phyloP scores from a whole-genome alignment of 495 filamentous ascomycete species.

The Penicillium canescens region DNA sequence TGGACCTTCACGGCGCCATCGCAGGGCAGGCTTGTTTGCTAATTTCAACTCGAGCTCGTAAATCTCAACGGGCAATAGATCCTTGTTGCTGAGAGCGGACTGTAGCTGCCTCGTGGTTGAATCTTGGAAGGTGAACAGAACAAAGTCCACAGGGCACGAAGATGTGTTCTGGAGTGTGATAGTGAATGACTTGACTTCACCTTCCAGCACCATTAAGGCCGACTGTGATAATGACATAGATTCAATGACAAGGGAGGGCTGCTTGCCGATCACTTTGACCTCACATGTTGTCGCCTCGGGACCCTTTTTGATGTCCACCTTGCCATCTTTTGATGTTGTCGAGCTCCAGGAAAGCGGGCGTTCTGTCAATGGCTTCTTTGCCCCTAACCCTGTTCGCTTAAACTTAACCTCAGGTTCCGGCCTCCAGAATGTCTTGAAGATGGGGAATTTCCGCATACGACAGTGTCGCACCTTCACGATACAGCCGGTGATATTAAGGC shows the following conservation, averaged over 20 bases:
- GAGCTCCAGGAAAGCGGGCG: slow-evolving; percentile 59
- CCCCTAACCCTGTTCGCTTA: slow-evolving; percentile 67
- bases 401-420: slow-evolving; percentile 70
- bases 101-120: slow-evolving; percentile 79
- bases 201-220: slow-evolving; percentile 88
- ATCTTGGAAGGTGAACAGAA: slow-evolving; percentile 86
- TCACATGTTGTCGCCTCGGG: slow-evolving; percentile 37
- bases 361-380: slow-evolving; percentile 54
- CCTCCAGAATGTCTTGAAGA: slow-evolving; percentile 75
- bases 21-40: slow-evolving; percentile 71
- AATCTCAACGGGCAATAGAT: slow-evolving; percentile 72
- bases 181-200: slow-evolving; percentile 73
- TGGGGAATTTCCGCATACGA: slow-evolving; percentile 76
- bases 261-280: slow-evolving; percentile 71
- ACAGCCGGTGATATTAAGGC: slow-evolving; percentile 75
- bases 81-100: slow-evolving; percentile 69
- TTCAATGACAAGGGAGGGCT: slow-evolving; percentile 75
- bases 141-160: slow-evolving; percentile 72
- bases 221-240: slow-evolving; percentile 79
- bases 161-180: slow-evolving; percentile 82
- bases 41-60: slow-evolving; percentile 83
- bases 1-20: slow-evolving; percentile 55
- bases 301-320: slow-evolving; percentile 35
- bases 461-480: slow-evolving; percentile 79
- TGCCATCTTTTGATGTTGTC: slow-evolving; percentile 44